Evolutionary conservation across 2,329 filamentous ascomycete genomes (phyloP), one percentile per base, ranked within the genome.

Genomic region (Ceratocystis colombiana): DNA sequence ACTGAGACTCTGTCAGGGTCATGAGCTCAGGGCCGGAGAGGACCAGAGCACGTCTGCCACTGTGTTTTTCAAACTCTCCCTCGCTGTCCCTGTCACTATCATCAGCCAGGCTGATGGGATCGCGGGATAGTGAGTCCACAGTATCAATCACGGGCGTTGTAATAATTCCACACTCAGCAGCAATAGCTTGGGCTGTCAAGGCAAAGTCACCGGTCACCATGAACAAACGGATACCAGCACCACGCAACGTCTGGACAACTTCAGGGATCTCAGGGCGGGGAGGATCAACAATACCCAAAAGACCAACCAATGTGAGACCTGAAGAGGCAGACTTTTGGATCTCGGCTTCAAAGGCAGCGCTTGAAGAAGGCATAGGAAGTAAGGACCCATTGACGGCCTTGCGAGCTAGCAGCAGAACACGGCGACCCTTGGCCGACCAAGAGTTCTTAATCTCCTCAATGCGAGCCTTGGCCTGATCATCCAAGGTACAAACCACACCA

Each of bases 161-260:
- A 88, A 92, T 92, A 74, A 88, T 95, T 1, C 93, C 94, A 50
- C 80, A 85, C 77, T 89, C 89, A 61, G 90, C 93, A 28, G 90
- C 94, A 72, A 89, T 82, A 45, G 96, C 80, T 77, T 97, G 87
- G 74, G 96, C 89, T 70, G 78, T 79, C 30, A 90, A 83, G 73
- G 82, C 89, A 66, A 99, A 81, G 78, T 99, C 94, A 73, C 94
- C 94, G 64, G 94, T 99, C 76, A 99, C 96, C 70, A 99, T 94
- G 71, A 99, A 90, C 61, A 99, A 90, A 68, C 94, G 88, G 72
- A 99, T 97, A 71, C 94, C 94, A 71, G 94, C 94, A 69, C 90
- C 86, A 75, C 88, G 89, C 77, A 95, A 97, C 75, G 95, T 89
- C 73, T 82, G 81, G 71, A 99, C 95, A 62, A 94, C 93, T 62